phyloP scores from a whole-genome alignment of 2,329 filamentous ascomycete species.

The Cladosporium sphaerospermum region DNA sequence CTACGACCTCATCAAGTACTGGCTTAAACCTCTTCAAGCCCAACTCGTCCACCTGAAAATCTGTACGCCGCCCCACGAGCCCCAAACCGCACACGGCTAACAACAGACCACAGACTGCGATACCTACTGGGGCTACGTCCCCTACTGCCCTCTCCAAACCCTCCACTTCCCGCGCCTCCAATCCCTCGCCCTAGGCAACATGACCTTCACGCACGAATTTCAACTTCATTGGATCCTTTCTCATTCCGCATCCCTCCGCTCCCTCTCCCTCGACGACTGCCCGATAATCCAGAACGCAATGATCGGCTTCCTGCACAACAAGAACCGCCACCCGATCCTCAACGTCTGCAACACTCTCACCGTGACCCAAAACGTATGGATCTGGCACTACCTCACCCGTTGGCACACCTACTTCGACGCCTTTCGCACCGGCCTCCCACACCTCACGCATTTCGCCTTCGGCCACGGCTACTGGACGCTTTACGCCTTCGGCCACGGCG shows the following conservation, averaged over 20 bases:
- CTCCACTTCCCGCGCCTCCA: conserved; percentile 36
- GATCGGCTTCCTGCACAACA: not conserved
- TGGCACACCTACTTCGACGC: conserved; percentile 13
- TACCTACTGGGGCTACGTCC: conserved; percentile 38
- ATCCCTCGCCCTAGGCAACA: conserved; percentile 36
- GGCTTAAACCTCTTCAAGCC: conserved; percentile 20
- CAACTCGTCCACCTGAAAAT: conserved; percentile 35
- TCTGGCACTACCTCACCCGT: conserved; percentile 8
- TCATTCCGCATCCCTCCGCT: conserved; percentile 33
- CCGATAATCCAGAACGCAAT: conserved; percentile 11
- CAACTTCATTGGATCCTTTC: conserved; percentile 44
- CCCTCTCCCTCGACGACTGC: conserved; percentile 42
- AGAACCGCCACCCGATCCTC: not conserved
- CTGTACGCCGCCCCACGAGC: too few relatives aligned
- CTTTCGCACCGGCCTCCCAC: not conserved
- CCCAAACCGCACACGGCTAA: too few relatives aligned
- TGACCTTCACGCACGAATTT: conserved; percentile 40
- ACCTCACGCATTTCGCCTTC: conserved; percentile 12
- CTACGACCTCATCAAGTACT: conserved; percentile 15
- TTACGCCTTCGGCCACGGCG: too few relatives aligned
- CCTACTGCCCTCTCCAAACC: conserved; percentile 32
- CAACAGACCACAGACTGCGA: conserved; percentile 15
- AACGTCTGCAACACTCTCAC: not conserved
- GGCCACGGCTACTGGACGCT: too few relatives aligned
- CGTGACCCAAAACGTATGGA: not conserved